A percentile compares a stretch with the other conserved stretches of the same genome.
phyloP scores from a whole-genome alignment of 495 filamentous ascomycete genomes.

The Hyaloscypha variabilis region DNA sequence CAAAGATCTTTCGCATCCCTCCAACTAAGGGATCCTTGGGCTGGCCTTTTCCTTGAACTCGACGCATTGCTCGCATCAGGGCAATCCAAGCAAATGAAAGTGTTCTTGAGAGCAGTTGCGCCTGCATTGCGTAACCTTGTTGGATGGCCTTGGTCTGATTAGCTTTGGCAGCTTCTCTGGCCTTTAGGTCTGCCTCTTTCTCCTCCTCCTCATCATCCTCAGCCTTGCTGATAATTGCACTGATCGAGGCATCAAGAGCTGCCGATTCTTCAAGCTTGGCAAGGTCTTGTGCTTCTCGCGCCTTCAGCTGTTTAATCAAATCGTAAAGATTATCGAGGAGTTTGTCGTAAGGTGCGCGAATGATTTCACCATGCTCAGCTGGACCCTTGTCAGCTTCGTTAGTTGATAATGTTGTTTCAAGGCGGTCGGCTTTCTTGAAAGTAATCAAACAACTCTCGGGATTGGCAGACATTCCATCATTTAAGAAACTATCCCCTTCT shows the following conservation, averaged over 20 bases:
- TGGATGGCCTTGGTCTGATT: slow-evolving; percentile 71
- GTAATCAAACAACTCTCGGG: slow-evolving; percentile 90
- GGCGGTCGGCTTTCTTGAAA: slow-evolving; percentile 83
- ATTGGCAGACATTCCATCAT: slow-evolving; percentile 82
- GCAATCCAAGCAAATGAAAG: slow-evolving; percentile 94
- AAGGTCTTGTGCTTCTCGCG: slow-evolving; percentile 70
- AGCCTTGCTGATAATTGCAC: slow-evolving; percentile 49
- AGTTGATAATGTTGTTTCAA: slow-evolving; percentile 70
- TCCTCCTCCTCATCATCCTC: slow-evolving; percentile 68
- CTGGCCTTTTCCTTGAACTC: slow-evolving; percentile 83
- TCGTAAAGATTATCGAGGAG: slow-evolving; percentile 84
- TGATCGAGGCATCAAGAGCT: slow-evolving; percentile 31
- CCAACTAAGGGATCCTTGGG: slow-evolving; percentile 59
- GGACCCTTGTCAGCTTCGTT: slow-evolving; percentile 73
- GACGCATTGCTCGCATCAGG: slow-evolving; percentile 89
- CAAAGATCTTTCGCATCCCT: slow-evolving; percentile 83
- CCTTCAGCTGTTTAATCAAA: slow-evolving; percentile 70
- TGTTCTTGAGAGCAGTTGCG: slow-evolving; percentile 70
- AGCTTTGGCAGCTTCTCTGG: slow-evolving; percentile 57
- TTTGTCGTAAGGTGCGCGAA: slow-evolving; percentile 81
- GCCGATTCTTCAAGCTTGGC: slow-evolving; percentile 68
- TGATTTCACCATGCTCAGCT: slow-evolving; percentile 68
- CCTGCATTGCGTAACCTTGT: slow-evolving; percentile 69
- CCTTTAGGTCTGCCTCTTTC: slow-evolving; percentile 54
- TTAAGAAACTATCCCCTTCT: slow-evolving; percentile 72